Conservation (phyloP, 306 rosid species). For the Trifolium subterraneum region DNA sequence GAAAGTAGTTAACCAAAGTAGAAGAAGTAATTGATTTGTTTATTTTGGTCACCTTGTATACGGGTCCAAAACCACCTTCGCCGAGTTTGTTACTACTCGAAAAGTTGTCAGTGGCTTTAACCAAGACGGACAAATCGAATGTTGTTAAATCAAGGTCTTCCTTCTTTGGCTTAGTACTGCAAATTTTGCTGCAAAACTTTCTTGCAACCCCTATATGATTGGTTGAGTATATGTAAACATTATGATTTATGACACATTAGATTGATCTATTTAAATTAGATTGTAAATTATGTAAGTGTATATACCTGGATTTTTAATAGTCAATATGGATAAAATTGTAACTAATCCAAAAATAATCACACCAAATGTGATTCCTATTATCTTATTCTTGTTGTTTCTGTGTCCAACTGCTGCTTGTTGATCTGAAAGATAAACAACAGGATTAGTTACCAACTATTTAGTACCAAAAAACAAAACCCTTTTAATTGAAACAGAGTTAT, state of each 20-base stretch:
- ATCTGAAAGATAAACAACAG: slow-evolving; percentile 6
- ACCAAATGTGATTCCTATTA: neutral
- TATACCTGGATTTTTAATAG: slow-evolving; percentile 25
- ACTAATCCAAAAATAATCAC: slow-evolving; percentile 12
- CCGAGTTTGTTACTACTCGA: slow-evolving; percentile 1
- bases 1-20: neutral
- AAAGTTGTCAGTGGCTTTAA: neutral
- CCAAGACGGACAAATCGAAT: neutral
- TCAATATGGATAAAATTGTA: slow-evolving; percentile 1
- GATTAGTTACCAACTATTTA: neutral
- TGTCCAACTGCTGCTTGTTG: neutral
- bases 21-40: neutral
- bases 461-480: too few species aligned
- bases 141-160: neutral
- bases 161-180: neutral
- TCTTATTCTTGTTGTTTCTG: neutral
- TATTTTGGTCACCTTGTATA: neutral
- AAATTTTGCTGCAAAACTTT: neutral
- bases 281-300: neutral
- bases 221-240: neutral
- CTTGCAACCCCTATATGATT: neutral
- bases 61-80: slow-evolving; percentile 10
- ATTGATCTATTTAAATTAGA: neutral
- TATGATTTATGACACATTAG: neutral
- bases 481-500: too few species aligned